Base-by-base conservation (phyloP, 192 early-diverging fungal species). In the Rhizoclosmatium globosum region DNA sequence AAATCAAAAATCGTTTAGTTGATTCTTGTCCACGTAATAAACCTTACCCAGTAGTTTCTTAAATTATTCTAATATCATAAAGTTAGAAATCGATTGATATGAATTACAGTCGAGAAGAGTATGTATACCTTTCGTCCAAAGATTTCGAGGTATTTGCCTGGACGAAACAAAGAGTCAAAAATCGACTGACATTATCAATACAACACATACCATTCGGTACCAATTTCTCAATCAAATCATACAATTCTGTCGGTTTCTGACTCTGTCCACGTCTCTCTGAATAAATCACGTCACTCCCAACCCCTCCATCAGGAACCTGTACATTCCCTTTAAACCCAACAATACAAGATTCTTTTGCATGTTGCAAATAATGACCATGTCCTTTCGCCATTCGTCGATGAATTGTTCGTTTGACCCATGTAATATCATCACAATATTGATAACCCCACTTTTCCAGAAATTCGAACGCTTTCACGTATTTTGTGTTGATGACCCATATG, bases 401-500 rank as follows among this genome's bases (percentile, higher is more conserved):
- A 74, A 97, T 95, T 13, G 96, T 97, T 75, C 96, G 95, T 80
- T 98, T 98, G 56, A 98, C 95, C 97, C 97, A 98, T 17, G 97
- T 94, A 44, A 98, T 94, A 82, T 97, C 96, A 81, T 98, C 97
- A 7, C 96, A 93, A 76, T 96, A 94, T 47, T 88, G 93, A 82
- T 96, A 96, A 13, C 97, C 97, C 97, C 97, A 98, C 83, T 93
- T 92, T 83, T 93, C 92, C 95, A 98, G 94, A 62, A 97, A 83
- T 78, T 94, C 95, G 83, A 98, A 96, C 1, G 95, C 95, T 80
- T 93, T 94, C 67, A 94, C 93, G 86, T 96, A 98, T 88, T 97
- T 98, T 90, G 95, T 96, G 87, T 98, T 98, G 81, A 98, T 97
- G 53, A 98, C 97, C 97, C 97, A 98, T 67, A 98, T 97, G 79